These are phyloP conservation scores for Lasiosphaeris hirsuta DNA, from an alignment of 495 filamentous ascomycete genomes.

Conservation along the genomic window DNA sequence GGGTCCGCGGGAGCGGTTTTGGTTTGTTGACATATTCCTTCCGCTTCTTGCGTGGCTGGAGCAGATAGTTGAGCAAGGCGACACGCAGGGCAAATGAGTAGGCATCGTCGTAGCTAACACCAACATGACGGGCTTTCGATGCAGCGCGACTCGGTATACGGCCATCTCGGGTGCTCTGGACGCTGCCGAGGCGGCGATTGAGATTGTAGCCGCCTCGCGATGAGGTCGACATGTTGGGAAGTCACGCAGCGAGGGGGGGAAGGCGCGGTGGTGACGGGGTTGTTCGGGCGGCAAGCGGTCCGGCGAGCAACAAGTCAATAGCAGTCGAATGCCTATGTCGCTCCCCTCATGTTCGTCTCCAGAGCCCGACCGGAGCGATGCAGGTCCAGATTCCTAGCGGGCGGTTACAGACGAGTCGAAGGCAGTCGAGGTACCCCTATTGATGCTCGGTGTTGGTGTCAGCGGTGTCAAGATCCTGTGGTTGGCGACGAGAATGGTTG, in stretches of 20 bases:
- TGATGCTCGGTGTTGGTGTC: background rate
- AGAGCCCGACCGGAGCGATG: background rate
- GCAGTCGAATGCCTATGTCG: background rate
- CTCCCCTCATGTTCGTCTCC: constrained; percentile 13
- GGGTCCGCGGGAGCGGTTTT: constrained; percentile 57
- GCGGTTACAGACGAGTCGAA: background rate
- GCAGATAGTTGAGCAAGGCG: constrained; percentile 88
- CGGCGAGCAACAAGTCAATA: background rate
- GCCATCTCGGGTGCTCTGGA: constrained; percentile 32
- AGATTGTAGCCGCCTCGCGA: constrained; percentile 36
- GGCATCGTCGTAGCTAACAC: constrained; percentile 65
- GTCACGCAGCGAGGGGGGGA: constrained; percentile 10
- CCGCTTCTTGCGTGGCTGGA: constrained; percentile 84
- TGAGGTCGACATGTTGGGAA: constrained; percentile 41
- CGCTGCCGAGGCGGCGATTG: constrained; percentile 43
- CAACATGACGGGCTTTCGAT: constrained; percentile 37
- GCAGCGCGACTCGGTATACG: constrained; percentile 32
- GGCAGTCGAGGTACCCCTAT: background rate
- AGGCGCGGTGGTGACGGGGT: constrained; percentile 1
- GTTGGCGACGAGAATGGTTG: background rate
- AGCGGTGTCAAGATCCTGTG: background rate
- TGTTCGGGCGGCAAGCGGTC: background rate
- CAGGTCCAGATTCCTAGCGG: background rate
- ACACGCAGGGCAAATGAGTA: constrained; percentile 86
- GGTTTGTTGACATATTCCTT: constrained; percentile 73